phyloP scores from a whole-genome alignment of 148 eudicot species.

The Vaccinium macrocarpon region DNA sequence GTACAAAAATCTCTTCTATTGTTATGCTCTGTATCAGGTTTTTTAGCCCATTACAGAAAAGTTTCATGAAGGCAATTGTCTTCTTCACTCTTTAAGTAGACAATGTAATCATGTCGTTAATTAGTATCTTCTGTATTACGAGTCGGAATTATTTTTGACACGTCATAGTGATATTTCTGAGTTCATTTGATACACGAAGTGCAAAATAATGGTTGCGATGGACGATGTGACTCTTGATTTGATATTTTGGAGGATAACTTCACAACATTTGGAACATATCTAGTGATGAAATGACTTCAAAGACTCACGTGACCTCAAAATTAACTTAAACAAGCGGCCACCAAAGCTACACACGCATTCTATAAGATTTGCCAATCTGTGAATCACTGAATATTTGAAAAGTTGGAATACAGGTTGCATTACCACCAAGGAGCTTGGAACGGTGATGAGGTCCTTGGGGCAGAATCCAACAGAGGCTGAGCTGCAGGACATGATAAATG shows the following conservation, averaged over 20 bases:
- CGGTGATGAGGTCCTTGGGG: slow-evolving; percentile 81
- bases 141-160: too few relatives aligned
- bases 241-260: background rate
- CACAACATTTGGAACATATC: background rate
- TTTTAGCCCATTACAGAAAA: background rate
- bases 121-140: too few relatives aligned
- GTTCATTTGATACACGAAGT: too few relatives aligned
- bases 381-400: background rate
- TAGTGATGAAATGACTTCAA: background rate
- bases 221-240: background rate
- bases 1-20: background rate
- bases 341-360: background rate
- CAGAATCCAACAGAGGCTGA: slow-evolving; percentile 87
- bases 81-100: too few relatives aligned
- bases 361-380: background rate
- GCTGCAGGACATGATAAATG: slow-evolving; percentile 77
- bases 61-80: too few relatives aligned
- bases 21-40: background rate
- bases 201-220: background rate
- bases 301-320: background rate
- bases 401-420: slow-evolving; percentile 52
- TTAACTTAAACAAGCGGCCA: background rate
- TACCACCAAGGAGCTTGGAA: slow-evolving; percentile 86
- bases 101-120: too few relatives aligned
- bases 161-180: too few relatives aligned